phyloP scores from a whole-genome alignment of 495 filamentous ascomycete species.

The Penicillium herquei region DNA sequence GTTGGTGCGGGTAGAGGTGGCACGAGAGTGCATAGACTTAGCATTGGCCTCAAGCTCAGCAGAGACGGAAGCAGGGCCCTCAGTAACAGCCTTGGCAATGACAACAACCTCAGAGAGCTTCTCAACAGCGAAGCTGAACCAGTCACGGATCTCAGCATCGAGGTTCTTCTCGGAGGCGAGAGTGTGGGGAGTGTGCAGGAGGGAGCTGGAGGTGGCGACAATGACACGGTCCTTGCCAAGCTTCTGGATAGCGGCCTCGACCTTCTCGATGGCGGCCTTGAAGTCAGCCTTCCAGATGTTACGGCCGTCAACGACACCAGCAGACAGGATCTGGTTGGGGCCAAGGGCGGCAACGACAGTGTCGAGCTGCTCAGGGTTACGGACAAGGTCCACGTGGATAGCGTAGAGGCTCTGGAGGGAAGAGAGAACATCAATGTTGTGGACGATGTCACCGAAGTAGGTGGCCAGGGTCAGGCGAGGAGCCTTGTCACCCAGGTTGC shows the following conservation, averaged over 20 bases:
- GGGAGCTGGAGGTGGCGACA: constrained; percentile 92
- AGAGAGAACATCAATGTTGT: constrained; percentile 90
- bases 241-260: constrained; percentile 85
- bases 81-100: constrained; percentile 93
- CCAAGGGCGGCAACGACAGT: constrained; percentile 73
- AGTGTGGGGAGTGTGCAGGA: constrained; percentile 97
- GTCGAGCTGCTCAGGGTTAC: constrained; percentile 93
- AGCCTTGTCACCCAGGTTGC: constrained; percentile 67
- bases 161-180: constrained; percentile 97
- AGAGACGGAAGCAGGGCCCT: constrained; percentile 81
- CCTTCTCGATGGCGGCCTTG: constrained; percentile 80
- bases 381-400: constrained; percentile 93
- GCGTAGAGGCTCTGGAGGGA: constrained; percentile 67
- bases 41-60: constrained; percentile 91
- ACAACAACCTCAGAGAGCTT: constrained; percentile 88
- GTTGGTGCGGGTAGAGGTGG: constrained; percentile 91
- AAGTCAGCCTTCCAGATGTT: constrained; percentile 99
- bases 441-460: constrained; percentile 98
- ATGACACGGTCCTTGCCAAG: constrained; percentile 95
- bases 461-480: constrained; percentile 85
- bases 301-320: constrained; percentile 94
- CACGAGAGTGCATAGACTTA: constrained; percentile 82
- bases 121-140: constrained; percentile 98
- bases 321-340: constrained; percentile 82
- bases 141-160: constrained; percentile 84